phyloP scores from a whole-genome alignment of 768 basidiomycete genomes.

The Boletus pseudo-olivaceus region DNA sequence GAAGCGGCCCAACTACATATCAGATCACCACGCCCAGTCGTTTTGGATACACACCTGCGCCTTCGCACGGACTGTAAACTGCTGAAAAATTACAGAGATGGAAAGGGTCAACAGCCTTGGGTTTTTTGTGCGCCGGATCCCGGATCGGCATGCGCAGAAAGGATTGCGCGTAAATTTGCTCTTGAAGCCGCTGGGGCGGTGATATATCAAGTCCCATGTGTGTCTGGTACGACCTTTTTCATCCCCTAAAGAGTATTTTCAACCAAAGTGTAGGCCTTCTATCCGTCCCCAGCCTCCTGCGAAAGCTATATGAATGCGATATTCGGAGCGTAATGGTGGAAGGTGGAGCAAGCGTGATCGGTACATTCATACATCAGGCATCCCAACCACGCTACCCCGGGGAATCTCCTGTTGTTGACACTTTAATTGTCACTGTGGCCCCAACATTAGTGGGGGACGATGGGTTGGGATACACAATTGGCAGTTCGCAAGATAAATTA shows the following conservation, averaged over 20 bases:
- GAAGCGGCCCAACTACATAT: slow-evolving; percentile 30
- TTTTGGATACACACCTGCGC: slow-evolving; percentile 76
- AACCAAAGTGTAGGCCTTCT: slow-evolving; percentile 32
- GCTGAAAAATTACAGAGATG: slow-evolving; percentile 56
- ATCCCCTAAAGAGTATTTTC: neutral
- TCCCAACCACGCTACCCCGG: slow-evolving; percentile 4
- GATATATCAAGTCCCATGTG: slow-evolving; percentile 49
- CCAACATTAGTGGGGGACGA: slow-evolving; percentile 75
- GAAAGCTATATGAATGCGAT: slow-evolving; percentile 48
- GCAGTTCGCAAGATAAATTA: slow-evolving; percentile 13
- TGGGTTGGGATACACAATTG: slow-evolving; percentile 57
- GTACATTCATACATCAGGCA: slow-evolving; percentile 36
- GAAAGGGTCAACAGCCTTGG: slow-evolving; percentile 69
- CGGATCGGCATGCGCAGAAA: slow-evolving; percentile 10
- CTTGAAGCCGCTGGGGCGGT: slow-evolving; percentile 67
- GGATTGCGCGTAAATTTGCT: slow-evolving; percentile 34
- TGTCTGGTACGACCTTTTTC: slow-evolving; percentile 32
- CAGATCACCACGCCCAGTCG: slow-evolving; percentile 72
- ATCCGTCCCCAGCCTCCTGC: slow-evolving; percentile 48
- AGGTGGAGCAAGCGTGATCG: slow-evolving; percentile 84
- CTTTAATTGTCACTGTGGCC: slow-evolving; percentile 80
- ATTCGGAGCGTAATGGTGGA: slow-evolving; percentile 89
- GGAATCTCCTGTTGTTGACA: slow-evolving; percentile 50
- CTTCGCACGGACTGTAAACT: slow-evolving; percentile 67
- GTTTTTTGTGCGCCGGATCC: slow-evolving; percentile 47